Percentiles rank a stretch among this genome's conserved stretches.
phyloP scores from a whole-genome alignment of 352 stramenopile genomes.

The Albugo laibachii region DNA sequence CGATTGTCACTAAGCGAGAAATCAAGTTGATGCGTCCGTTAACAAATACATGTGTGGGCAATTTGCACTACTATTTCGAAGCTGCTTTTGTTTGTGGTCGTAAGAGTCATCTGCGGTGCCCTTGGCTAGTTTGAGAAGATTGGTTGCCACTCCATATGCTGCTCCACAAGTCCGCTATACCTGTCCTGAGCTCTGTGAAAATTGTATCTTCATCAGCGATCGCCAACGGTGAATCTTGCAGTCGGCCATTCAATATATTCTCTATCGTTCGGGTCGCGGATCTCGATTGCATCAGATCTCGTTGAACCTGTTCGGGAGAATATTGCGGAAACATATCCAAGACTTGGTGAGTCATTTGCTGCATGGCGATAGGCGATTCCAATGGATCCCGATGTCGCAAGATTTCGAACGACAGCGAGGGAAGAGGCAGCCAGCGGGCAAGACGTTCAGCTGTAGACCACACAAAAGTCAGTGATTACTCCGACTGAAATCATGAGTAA shows the following conservation, averaged over 20 bases:
- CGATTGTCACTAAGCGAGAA: too few relatives aligned
- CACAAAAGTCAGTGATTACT: too few relatives aligned
- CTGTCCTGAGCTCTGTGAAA: too few relatives aligned
- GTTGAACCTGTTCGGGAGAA: conserved; percentile 25
- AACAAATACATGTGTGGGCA: too few relatives aligned
- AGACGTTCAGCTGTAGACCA: conserved; percentile 4
- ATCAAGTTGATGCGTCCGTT: too few relatives aligned
- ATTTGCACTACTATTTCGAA: too few relatives aligned
- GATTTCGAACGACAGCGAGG: conserved; percentile 59
- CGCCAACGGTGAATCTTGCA: conserved; percentile 7
- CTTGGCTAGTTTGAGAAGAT: too few relatives aligned
- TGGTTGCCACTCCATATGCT: too few relatives aligned
- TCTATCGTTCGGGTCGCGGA: conserved; percentile 55
- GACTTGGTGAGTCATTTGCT: conserved; percentile 53
- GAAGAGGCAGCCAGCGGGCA: conserved; percentile 43
- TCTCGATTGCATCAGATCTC: conserved; percentile 26
- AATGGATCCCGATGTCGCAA: conserved; percentile 20
- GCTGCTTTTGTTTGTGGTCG: too few relatives aligned
- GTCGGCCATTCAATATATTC: conserved; percentile 31
- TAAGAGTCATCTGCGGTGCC: too few relatives aligned
- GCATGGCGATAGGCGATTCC: conserved; percentile 17
- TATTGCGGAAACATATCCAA: conserved; percentile 61
- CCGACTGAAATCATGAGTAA: neutral
- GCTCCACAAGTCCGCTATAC: too few relatives aligned
- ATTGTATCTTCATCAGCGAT: too few relatives aligned